Evolutionary conservation across 2,329 filamentous ascomycete species (phyloP), one percentile per base, ranked within the genome.

Genomic region (Alternaria sp.): DNA sequence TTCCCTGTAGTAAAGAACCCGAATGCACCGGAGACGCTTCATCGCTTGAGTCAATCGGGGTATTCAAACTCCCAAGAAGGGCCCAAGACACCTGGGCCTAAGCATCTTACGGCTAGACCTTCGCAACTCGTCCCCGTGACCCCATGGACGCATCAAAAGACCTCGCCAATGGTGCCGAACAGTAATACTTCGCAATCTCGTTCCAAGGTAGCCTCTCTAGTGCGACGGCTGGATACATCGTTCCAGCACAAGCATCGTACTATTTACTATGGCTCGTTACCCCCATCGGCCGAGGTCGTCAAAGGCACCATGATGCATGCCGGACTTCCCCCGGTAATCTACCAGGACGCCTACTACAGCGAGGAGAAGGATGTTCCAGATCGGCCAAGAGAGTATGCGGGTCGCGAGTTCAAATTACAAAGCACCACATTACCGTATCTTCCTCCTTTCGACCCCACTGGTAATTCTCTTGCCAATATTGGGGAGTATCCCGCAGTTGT

Each of bases 331-430:
- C 84, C 90, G 61, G 86, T 91, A 13, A 86, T 97, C 52, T 96
- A 97, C 67, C 92, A 93, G 77, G 90, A 93, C 74, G 90, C 94
- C 0, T 94, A 90, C 73, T 98, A 97, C 76, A 92, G 93, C 70
- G 86, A 92, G 26, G 93, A 96, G 65, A 86, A 85, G 54, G 96
- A 98, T 79, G 91, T 97, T 0, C 93, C 94, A 12, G 86, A 90
- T 43, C 87, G 90, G 57, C 80, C 86, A 30, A 86, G 93, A 57
- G 93, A 97, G 79, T 98, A 97, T 80, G 95, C 92, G 7, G 95
- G 95, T 4, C 89, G 89, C 69, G 92, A 96, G 71, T 97, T 96
- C 76, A 90, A 88, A 61, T 82, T 97, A 7, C 87, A 89, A 72
- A 91, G 93, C 63, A 89, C 86, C 57, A 92, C 91, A 1, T 76